A percentile compares a stretch with the other conserved stretches of the same genome.
phyloP scores from a whole-genome alignment of 352 stramenopile species.

The Globisporangium ultimum region DNA sequence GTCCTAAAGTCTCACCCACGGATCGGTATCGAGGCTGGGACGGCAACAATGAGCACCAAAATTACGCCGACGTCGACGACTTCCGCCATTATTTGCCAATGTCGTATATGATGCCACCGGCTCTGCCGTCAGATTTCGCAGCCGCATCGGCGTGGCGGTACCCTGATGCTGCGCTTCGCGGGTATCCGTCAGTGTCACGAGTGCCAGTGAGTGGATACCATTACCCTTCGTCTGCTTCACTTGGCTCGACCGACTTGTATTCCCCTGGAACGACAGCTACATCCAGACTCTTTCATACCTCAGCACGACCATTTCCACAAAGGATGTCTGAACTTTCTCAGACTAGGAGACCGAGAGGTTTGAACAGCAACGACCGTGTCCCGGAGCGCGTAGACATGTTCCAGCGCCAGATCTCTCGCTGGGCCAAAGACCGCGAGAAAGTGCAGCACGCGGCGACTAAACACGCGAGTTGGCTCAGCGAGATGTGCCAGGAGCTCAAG shows the following conservation, averaged over 20 bases:
- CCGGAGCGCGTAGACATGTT: conserved; percentile 21
- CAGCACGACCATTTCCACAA: conserved; percentile 8
- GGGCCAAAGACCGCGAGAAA: conserved; percentile 51
- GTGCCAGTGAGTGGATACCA: conserved; percentile 1
- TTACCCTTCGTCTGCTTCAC: background rate
- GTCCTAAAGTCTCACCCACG: background rate
- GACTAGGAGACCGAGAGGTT: conserved; percentile 1
- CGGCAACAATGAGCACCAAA: background rate
- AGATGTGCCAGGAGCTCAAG: conserved; percentile 58
- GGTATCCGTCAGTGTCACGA: background rate
- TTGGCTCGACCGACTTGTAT: conserved; percentile 4
- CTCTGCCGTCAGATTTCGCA: background rate
- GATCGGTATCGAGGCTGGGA: conserved; percentile 11
- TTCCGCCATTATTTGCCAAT: conserved; percentile 2
- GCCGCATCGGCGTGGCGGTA: conserved; percentile 8
- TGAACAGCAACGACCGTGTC: conserved; percentile 14
- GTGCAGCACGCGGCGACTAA: conserved; percentile 57
- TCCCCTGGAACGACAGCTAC: background rate
- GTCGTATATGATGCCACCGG: conserved; percentile 2
- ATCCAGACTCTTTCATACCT: conserved; percentile 6
- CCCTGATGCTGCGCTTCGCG: background rate
- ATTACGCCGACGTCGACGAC: conserved; percentile 1
- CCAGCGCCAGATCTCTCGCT: conserved; percentile 61
- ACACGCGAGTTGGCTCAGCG: conserved; percentile 57
- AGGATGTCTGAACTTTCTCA: conserved; percentile 14